phyloP scores from a whole-genome alignment of 129 eudicot genomes.

The Centrapalus pauciflorus region DNA sequence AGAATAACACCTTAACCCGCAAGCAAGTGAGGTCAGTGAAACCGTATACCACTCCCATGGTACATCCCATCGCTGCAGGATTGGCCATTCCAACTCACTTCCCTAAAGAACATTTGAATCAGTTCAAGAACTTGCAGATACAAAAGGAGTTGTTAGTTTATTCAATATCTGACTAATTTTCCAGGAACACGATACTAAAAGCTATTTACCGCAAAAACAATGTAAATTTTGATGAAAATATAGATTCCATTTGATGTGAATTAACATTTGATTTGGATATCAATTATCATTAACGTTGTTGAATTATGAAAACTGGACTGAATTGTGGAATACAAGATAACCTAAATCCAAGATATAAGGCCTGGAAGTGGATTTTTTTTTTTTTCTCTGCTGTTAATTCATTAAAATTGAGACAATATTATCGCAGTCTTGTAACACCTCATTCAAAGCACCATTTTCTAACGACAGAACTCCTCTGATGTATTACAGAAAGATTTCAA shows the following conservation, averaged over 20 bases:
- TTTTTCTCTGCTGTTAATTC: not conserved
- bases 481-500: not conserved
- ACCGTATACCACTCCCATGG: slow-evolving; percentile 99
- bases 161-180: not conserved
- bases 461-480: not conserved
- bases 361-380: not conserved
- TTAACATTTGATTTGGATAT: not conserved
- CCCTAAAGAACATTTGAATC: slow-evolving; percentile 36
- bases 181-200: too few species aligned
- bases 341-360: not conserved
- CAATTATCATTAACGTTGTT: not conserved
- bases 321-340: not conserved
- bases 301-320: not conserved
- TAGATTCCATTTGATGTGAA: not conserved
- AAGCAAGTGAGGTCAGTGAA: slow-evolving; percentile 85
- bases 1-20: slow-evolving; percentile 72
- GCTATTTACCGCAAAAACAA: not conserved
- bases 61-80: slow-evolving; percentile 86
- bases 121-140: not conserved
- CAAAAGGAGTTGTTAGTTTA: not conserved
- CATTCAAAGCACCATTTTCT: not conserved
- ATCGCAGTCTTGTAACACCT: not conserved
- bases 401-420: not conserved
- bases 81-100: slow-evolving; percentile 52
- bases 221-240: not conserved